These are phyloP conservation scores for Amanita pallidorosea DNA, from an alignment of 768 basidiomycete genomes.

Conservation along the genomic window DNA sequence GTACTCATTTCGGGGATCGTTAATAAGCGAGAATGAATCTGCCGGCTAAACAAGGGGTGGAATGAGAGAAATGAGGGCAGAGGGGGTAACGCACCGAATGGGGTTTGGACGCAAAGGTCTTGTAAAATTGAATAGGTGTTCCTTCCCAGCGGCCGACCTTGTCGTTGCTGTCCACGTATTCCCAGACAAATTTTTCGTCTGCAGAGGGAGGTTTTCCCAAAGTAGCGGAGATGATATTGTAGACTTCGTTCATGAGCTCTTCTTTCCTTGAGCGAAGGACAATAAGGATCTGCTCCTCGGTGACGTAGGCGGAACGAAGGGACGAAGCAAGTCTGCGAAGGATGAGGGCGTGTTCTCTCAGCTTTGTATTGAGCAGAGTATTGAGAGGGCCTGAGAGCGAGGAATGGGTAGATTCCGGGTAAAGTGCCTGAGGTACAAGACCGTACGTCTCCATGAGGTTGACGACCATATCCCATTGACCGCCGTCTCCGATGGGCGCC, in stretches of 20 bases:
- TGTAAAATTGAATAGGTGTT: slow-evolving; percentile 74
- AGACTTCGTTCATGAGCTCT: slow-evolving; percentile 74
- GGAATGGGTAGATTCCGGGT: slow-evolving; percentile 81
- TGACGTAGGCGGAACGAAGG: slow-evolving; percentile 36
- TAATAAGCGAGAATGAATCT: slow-evolving; percentile 86
- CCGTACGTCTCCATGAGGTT: slow-evolving; percentile 64
- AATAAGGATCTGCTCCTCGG: slow-evolving; percentile 33
- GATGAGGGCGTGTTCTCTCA: slow-evolving; percentile 82
- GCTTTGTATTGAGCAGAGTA: slow-evolving; percentile 74
- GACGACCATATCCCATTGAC: slow-evolving; percentile 90
- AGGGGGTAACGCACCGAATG: slow-evolving; percentile 31
- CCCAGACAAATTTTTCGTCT: slow-evolving; percentile 68
- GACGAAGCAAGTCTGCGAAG: slow-evolving; percentile 55
- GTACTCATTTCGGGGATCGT: slow-evolving; percentile 86
- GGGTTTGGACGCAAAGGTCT: slow-evolving; percentile 45
- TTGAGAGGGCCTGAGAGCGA: slow-evolving; percentile 66
- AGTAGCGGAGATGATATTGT: slow-evolving; percentile 73
- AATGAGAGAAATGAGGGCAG: not conserved
- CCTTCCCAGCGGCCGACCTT: slow-evolving; percentile 70
- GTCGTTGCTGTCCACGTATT: slow-evolving; percentile 76
- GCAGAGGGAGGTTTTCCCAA: slow-evolving; percentile 80
- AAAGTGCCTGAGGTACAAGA: slow-evolving; percentile 71
- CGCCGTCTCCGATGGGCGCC: slow-evolving; percentile 83
- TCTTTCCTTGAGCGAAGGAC: slow-evolving; percentile 78
- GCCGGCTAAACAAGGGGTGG: slow-evolving; percentile 30